These are phyloP conservation scores for Fusarium subtropicale DNA, from an alignment of 2,329 filamentous ascomycete genomes.

Conservation along the genomic window DNA sequence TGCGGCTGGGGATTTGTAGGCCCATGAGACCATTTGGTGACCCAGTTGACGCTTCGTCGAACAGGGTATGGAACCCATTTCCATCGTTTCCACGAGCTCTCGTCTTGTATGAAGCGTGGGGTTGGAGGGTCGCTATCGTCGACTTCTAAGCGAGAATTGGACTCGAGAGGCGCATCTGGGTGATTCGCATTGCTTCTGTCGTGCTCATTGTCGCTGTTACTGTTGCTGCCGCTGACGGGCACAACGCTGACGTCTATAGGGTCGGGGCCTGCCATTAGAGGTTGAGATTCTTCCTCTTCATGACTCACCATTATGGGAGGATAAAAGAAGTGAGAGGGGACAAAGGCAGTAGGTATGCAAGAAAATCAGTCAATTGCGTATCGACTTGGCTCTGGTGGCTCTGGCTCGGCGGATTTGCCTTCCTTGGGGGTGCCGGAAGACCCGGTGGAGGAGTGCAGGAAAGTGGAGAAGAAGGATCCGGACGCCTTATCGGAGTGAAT, in stretches of 20 bases:
- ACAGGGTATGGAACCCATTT: slow-evolving; percentile 70
- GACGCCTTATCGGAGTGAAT: slow-evolving; percentile 17
- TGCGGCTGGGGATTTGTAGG: slow-evolving; percentile 63
- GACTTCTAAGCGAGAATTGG: slow-evolving; percentile 57
- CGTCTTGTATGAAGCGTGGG: slow-evolving; percentile 71
- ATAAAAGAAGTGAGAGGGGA: not conserved
- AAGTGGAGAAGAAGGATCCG: slow-evolving; percentile 18
- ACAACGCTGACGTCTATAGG: slow-evolving; percentile 44
- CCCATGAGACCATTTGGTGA: slow-evolving; percentile 65
- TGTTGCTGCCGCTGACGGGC: slow-evolving; percentile 36
- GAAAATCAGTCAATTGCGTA: slow-evolving; percentile 16
- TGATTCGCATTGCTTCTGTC: slow-evolving; percentile 44
- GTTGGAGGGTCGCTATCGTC: slow-evolving; percentile 59
- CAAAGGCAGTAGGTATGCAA: not conserved
- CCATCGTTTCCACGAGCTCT: slow-evolving; percentile 60
- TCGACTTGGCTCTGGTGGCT: slow-evolving; percentile 17
- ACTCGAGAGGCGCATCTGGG: slow-evolving; percentile 58
- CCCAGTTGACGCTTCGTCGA: slow-evolving; percentile 58
- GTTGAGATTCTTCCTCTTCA: slow-evolving; percentile 53
- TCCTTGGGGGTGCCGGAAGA: slow-evolving; percentile 17
- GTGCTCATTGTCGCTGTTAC: slow-evolving; percentile 14
- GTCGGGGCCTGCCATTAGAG: slow-evolving; percentile 54
- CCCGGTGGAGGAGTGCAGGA: slow-evolving; percentile 29
- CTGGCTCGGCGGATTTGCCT: slow-evolving; percentile 32
- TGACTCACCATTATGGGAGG: slow-evolving; percentile 48